Percentiles rank a stretch among this genome's conserved stretches.
Conservation (phyloP, 129 eudicot species). For the Daucus carota region DNA sequence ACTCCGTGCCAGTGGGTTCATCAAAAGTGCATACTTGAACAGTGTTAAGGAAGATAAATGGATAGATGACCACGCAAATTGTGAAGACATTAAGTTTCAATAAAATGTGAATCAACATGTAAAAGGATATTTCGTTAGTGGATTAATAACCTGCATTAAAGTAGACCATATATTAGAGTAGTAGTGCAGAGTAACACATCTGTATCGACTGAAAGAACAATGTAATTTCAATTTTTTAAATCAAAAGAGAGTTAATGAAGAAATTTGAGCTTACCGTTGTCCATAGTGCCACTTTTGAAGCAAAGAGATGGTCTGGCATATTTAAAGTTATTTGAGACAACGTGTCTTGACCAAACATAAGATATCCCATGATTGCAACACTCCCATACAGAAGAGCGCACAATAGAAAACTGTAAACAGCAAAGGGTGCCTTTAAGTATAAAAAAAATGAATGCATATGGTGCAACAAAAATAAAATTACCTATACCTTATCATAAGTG, state of each 20-base stretch:
- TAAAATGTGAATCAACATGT: neutral
- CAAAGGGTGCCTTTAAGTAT: conserved; percentile 3
- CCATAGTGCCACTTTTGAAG: conserved; percentile 82
- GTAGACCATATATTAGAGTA: conserved; percentile 3
- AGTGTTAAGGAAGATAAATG: conserved; percentile 36
- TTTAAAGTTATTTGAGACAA: conserved; percentile 78
- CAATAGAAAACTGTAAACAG: conserved; percentile 55
- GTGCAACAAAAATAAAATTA: neutral
- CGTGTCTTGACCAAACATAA: conserved; percentile 82
- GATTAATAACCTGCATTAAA: conserved; percentile 70
- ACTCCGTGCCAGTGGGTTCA: conserved; percentile 88
- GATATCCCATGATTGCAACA: conserved; percentile 76
- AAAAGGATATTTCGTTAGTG: conserved; percentile 78
- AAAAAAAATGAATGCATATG: conserved; percentile 3
- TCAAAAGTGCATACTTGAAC: conserved; percentile 53
- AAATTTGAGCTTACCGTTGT: conserved; percentile 54
- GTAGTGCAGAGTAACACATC: neutral
- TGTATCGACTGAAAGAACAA: neutral
- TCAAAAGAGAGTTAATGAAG: neutral
- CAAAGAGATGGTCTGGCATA: conserved; percentile 51
- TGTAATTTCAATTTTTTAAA: neutral
- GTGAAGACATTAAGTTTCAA: conserved; percentile 5
- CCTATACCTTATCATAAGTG: conserved; percentile 50
- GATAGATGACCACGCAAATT: neutral
- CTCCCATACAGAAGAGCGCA: conserved; percentile 52